Evolutionary conservation across 2,329 filamentous ascomycete species (phyloP), one percentile per base, ranked within the genome.

Genomic region (Trichoderma cornu-damae): DNA sequence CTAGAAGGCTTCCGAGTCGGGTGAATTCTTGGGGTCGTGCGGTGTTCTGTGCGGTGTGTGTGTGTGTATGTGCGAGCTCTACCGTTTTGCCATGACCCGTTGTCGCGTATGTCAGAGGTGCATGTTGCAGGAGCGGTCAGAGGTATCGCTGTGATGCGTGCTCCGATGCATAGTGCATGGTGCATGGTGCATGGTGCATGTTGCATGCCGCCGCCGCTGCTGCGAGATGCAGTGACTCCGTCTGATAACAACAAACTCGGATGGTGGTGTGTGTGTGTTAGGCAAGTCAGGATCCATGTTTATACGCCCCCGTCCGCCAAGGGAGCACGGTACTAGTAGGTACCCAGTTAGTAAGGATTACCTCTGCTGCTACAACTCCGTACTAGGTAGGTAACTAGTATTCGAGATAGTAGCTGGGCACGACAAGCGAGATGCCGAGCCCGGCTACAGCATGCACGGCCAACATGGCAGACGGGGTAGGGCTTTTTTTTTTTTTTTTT

Each of bases 71-170:
- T 38, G 48, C 44, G 48, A 30, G 37, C 16, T 40, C 32, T 30
- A 24, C 28, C n/a, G n/a, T n/a, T 40, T 24, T 12, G 30, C 12
- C 11, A 8, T 42, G 12, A 4, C 34, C 34, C 34, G 16, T 32
- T 46, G 47, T 44, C 52, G 52, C 43, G 52, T 47, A 38, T 48
- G 42, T 46, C 40, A 43, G 40, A 46, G 38, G 56, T 43, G 50
- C 46, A 37, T 50, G 18, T 43, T 58, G 56, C 49, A 58, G 56
- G 50, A 52, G 56, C 56, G 56, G 56, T 58, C 56, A 58, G 42
- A 54, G 49, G 38, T 53, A 24, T 53, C 38, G 48, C 28, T 16
- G 30, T 32, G 37, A 44, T 52, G 26, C 37, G 32, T 30, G 53
- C 44, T 22, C n/a, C n/a, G n/a, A n/a, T n/a, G n/a, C n/a, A n/a